phyloP scores from a whole-genome alignment of 2,329 filamentous ascomycete species.

The Aspergillus awamori region DNA sequence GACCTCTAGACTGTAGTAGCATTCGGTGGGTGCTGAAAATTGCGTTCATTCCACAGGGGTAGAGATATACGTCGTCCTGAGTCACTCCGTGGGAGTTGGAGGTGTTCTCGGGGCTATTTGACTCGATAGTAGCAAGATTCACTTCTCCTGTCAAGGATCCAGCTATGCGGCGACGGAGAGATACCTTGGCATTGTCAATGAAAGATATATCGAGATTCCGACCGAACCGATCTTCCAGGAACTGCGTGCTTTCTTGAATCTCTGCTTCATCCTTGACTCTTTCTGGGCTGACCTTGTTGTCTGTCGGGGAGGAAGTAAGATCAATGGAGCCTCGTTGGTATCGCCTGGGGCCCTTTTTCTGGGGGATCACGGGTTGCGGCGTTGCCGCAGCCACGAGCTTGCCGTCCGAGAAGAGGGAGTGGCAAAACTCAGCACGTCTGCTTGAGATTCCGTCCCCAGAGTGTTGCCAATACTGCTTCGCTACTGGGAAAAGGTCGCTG shows the following conservation, averaged over 20 bases:
- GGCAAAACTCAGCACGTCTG: not conserved
- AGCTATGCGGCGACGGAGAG: not conserved
- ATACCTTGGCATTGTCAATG: not conserved
- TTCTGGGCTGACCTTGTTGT: not conserved
- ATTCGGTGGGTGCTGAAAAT: not conserved
- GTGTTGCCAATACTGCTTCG: constrained; percentile 1
- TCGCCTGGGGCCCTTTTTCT: not conserved
- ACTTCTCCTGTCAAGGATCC: not conserved
- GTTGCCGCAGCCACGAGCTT: not conserved
- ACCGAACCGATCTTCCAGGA: not conserved
- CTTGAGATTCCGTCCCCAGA: constrained; percentile 2
- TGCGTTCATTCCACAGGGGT: not conserved
- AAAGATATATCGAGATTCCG: not conserved
- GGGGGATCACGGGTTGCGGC: not conserved
- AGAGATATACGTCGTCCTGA: not conserved
- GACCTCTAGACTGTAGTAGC: not conserved
- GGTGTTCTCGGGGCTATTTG: not conserved
- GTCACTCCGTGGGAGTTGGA: not conserved
- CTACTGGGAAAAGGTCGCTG: not conserved
- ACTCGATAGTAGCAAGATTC: not conserved
- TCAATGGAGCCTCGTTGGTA: not conserved
- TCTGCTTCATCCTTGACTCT: not conserved
- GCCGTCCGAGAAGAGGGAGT: not conserved
- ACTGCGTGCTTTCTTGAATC: not conserved
- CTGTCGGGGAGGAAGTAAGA: not conserved